phyloP scores from a whole-genome alignment of 73 alveolate species.

The Tetrahymena borealis region DNA sequence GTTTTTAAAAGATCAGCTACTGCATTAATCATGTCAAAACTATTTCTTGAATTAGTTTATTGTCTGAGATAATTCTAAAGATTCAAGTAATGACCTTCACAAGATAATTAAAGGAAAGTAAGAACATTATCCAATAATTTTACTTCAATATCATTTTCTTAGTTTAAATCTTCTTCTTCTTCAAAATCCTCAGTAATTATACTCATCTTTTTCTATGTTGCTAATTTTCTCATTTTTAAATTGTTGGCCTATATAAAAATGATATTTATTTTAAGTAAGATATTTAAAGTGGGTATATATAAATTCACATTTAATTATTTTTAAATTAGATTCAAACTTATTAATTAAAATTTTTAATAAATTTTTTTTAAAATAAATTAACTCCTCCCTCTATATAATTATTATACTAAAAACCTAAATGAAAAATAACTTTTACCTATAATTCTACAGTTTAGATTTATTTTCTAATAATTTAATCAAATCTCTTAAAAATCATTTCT shows the following conservation, averaged over 20 bases:
- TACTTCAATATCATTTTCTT: slow-evolving; percentile 20
- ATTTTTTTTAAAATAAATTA: not conserved
- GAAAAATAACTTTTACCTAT: not conserved
- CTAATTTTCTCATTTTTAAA: not conserved
- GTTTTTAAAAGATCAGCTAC: slow-evolving; percentile 34
- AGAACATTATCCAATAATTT: slow-evolving; percentile 12
- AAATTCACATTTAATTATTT: too few species aligned
- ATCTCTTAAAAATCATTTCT: slow-evolving; percentile 35
- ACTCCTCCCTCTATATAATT: too few species aligned
- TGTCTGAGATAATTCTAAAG: slow-evolving; percentile 40
- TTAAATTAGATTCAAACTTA: too few species aligned
- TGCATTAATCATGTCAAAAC: slow-evolving; percentile 30
- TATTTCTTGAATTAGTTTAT: slow-evolving; percentile 44
- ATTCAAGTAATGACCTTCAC: slow-evolving; percentile 47
- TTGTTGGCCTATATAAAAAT: not conserved
- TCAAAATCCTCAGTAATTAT: not conserved
- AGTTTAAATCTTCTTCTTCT: not conserved
- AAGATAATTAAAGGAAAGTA: slow-evolving; percentile 20
- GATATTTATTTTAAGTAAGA: too few species aligned
- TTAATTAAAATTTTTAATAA: not conserved
- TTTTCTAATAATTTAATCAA: slow-evolving; percentile 17
- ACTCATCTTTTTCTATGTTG: not conserved
- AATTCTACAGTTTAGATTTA: slow-evolving; percentile 15
- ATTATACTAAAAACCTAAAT: too few species aligned
- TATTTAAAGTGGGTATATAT: too few species aligned